These are phyloP conservation scores for Helotiales sp. DNA, from an alignment of 2,329 filamentous ascomycete genomes.

Conservation along the genomic window DNA sequence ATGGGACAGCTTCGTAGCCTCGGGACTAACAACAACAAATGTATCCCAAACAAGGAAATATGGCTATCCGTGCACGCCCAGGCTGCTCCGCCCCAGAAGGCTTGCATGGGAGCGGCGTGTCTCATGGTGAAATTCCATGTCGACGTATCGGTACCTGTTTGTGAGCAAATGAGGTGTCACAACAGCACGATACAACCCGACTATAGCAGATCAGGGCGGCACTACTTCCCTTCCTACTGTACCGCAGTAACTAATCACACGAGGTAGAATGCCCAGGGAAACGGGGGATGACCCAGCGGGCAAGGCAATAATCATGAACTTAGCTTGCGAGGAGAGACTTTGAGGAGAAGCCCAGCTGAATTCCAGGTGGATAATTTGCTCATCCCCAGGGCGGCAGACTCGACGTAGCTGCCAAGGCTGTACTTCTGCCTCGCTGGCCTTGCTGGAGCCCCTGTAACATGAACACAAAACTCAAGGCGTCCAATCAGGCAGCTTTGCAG, in stretches of 20 bases:
- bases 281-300: not conserved
- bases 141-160: not conserved
- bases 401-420: not conserved
- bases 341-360: not conserved
- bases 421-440: conserved; percentile 1
- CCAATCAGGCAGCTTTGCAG: not conserved
- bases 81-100: conserved; percentile 8
- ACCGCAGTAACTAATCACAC: not conserved
- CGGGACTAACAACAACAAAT: not conserved
- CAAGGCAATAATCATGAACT: not conserved
- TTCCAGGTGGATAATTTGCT: not conserved
- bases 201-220: not conserved
- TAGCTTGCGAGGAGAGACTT: not conserved
- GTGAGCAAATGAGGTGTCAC: not conserved
- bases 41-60: conserved; percentile 3
- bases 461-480: not conserved
- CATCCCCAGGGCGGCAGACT: conserved; percentile 3
- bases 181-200: not conserved
- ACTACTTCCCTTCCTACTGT: not conserved
- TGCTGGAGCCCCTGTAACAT: not conserved
- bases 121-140: not conserved
- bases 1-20: not conserved
- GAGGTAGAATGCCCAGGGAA: not conserved
- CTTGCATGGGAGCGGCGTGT: conserved; percentile 2
- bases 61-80: not conserved